Percentiles rank a stretch among this genome's conserved stretches.
Evolutionary conservation across 306 rosid species (phyloP).

Genomic region (Cercis canadensis): DNA sequence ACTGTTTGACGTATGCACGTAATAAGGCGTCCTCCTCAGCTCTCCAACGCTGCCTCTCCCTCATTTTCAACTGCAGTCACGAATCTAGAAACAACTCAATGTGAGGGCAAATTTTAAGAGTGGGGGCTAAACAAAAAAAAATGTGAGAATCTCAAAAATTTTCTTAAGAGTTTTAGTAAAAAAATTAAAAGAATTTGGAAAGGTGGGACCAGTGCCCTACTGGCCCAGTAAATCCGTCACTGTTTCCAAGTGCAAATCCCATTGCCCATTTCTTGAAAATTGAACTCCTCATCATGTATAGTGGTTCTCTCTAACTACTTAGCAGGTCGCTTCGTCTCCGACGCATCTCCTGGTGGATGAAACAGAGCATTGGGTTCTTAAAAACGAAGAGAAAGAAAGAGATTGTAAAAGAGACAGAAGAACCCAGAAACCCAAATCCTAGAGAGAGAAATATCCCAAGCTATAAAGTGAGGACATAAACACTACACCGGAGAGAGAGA

Average conservation of each 20-base stretch:
- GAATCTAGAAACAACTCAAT: too few relatives aligned
- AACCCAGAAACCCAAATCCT: constrained; percentile 10
- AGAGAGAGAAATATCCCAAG: constrained; percentile 39
- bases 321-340: constrained; percentile 33
- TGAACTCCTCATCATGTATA: constrained; percentile 71
- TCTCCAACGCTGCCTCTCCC: constrained; percentile 88
- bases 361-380: neutral
- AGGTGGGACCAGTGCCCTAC: too few relatives aligned
- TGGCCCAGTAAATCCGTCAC: too few relatives aligned
- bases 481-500: constrained; percentile 28
- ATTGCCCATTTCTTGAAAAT: constrained; percentile 57
- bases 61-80: too few relatives aligned
- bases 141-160: too few relatives aligned
- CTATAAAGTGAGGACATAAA: constrained; percentile 30
- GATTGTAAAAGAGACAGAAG: constrained; percentile 28
- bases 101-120: too few relatives aligned
- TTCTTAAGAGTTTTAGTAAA: too few relatives aligned
- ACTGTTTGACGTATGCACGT: constrained; percentile 79
- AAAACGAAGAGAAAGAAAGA: neutral
- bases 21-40: constrained; percentile 83
- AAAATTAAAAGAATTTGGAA: too few relatives aligned
- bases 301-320: neutral
- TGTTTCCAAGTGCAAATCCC: constrained; percentile 64
- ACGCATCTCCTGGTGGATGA: constrained; percentile 37
- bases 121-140: too few relatives aligned